Evolutionary conservation across 805 yeast genomes (phyloP), one percentile per base, ranked within the genome.

Genomic region (Ogataea glucozyma): DNA sequence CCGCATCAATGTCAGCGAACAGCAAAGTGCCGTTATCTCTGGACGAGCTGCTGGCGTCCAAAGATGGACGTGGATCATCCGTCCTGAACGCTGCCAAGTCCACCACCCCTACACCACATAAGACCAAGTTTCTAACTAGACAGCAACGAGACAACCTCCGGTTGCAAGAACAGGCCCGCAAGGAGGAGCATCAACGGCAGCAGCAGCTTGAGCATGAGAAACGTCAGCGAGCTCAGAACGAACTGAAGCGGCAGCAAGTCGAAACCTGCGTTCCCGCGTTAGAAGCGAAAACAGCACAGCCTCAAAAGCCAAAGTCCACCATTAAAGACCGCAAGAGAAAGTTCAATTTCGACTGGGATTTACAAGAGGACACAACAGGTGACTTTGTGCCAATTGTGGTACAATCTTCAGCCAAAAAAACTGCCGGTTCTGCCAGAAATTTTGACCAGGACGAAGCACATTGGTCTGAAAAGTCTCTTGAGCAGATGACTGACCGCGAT

Each of bases 401-500:
- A 1, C 16, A 26, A 6, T 45, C 41, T 33, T 62, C 61, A 21
- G 63, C 62, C 19, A 47, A 55, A 41, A 68, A 65, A 47, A 42
- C 24, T 2, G 22, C 26, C 35, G 18, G n/a, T n/a, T n/a, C 21
- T 10, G n/a, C 33, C 20, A 14, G 10, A 6, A 13, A n/a, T 6
- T n/a, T 4, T 13, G 44, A 40, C 4, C 10, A 38, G 4, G 40
- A 46, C 4, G 46, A 51, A n/a, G 26, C 55, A 8, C 81, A 73
- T 43, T 93, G 98, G 98, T 65, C 79, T 0, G 72, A 79, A 30
- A 93, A 91, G 55, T 60, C 75, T 0, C 62, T 81, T 2, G 62
- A 62, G 0, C 72, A 76, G 30, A 89, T 91, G 98, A 76, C 78
- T 0, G 68, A 72, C 0, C 71, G 97, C 49, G 98, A 93, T 61